These are phyloP conservation scores for Platanthera guangdongensis DNA, from an alignment of 106 monocot genomes.

Conservation along the genomic window DNA sequence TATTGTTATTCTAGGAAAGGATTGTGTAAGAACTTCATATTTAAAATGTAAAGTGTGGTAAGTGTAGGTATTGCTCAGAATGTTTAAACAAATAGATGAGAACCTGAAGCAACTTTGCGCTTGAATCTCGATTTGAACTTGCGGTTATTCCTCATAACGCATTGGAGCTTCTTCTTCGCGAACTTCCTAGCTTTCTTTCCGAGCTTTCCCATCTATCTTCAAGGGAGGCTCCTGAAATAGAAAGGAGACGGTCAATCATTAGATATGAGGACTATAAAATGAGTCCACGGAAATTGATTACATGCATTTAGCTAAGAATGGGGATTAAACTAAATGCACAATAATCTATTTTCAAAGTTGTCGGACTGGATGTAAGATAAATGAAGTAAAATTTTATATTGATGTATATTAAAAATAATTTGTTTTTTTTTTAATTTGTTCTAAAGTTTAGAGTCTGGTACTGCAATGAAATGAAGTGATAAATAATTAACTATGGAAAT, in stretches of 20 bases:
- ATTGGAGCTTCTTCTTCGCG: conserved; percentile 57
- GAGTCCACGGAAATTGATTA: neutral
- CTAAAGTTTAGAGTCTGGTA: neutral
- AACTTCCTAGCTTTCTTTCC: conserved; percentile 74
- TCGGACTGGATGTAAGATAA: neutral
- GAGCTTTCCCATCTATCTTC: conserved; percentile 45
- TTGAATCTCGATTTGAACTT: conserved; percentile 33
- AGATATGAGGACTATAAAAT: neutral
- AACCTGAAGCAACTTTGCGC: conserved; percentile 14
- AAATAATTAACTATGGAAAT: neutral
- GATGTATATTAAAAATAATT: neutral
- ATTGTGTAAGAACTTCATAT: neutral
- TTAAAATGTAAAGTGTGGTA: neutral
- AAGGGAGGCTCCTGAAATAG: neutral
- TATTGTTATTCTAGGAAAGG: neutral
- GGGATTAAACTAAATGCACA: neutral
- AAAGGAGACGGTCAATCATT: neutral
- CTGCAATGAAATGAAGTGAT: neutral
- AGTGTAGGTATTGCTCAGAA: neutral
- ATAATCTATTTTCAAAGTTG: conserved; percentile 1
- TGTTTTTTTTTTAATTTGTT: neutral
- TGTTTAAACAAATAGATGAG: neutral
- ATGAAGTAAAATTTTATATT: neutral
- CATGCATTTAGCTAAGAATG: neutral
- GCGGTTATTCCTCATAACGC: conserved; percentile 38